These are phyloP conservation scores for Penicillium maclennaniae DNA, from an alignment of 495 filamentous ascomycete species.

Conservation along the genomic window DNA sequence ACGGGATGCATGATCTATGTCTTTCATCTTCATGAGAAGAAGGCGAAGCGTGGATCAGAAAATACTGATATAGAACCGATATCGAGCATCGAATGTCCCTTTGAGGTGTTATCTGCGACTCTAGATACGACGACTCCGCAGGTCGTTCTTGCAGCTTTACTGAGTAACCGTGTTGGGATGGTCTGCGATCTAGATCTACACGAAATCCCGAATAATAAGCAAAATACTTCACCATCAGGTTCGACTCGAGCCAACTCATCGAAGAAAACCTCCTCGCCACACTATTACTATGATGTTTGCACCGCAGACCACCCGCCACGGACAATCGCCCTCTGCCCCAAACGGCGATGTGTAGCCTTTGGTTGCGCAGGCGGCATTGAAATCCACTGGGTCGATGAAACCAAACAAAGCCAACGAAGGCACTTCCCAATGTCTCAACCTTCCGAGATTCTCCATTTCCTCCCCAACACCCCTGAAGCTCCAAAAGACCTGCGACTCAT, in stretches of 20 bases:
- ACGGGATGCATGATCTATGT: constrained; percentile 58
- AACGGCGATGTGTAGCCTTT: constrained; percentile 66
- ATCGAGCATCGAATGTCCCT: constrained; percentile 56
- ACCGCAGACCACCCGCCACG: constrained; percentile 62
- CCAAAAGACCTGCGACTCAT: constrained; percentile 58
- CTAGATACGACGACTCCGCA: constrained; percentile 59
- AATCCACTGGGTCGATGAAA: constrained; percentile 69
- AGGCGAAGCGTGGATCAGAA: constrained; percentile 2
- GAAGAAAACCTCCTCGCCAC: constrained; percentile 22
- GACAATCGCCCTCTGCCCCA: constrained; percentile 66
- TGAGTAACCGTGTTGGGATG: constrained; percentile 60
- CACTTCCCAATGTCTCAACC: constrained; percentile 66
- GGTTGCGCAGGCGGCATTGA: constrained; percentile 66
- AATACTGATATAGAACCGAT: constrained; percentile 38
- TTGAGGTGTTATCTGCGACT: constrained; percentile 55
- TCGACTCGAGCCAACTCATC: background rate
- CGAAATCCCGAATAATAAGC: background rate
- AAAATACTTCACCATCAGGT: background rate
- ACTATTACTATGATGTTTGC: constrained; percentile 57
- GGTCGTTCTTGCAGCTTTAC: constrained; percentile 58
- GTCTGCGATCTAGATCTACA: constrained; percentile 51
- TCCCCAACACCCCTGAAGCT: constrained; percentile 50
- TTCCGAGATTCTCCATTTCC: constrained; percentile 63
- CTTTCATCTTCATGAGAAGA: constrained; percentile 47
- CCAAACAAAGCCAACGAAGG: constrained; percentile 53